Evolutionary conservation across 257 asterid genomes (phyloP).

Genomic region (Ilex aquifolium): DNA sequence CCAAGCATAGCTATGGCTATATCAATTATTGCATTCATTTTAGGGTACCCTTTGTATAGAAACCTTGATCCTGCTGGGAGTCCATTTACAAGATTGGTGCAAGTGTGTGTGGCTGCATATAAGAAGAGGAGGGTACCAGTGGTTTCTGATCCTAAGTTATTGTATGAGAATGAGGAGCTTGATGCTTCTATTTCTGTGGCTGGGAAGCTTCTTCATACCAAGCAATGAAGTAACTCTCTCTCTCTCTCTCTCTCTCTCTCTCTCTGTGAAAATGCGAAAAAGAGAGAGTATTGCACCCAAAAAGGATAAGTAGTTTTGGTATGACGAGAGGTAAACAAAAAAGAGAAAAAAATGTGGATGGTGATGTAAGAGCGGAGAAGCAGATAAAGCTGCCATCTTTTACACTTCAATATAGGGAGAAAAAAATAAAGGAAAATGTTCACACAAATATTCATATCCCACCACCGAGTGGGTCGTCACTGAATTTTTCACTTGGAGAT

Average conservation of each 20-base stretch:
- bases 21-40: slow-evolving; percentile 50
- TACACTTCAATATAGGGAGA: too few species aligned
- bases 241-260: background rate
- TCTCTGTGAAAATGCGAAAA: background rate
- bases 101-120: slow-evolving; percentile 75
- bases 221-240: slow-evolving; percentile 44
- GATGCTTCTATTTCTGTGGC: slow-evolving; percentile 63
- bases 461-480: too few species aligned
- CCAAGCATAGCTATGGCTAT: slow-evolving; percentile 70
- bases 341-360: too few species aligned
- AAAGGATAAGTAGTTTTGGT: too few species aligned
- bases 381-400: too few species aligned
- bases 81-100: slow-evolving; percentile 83
- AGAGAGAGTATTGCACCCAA: too few species aligned
- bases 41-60: slow-evolving; percentile 76
- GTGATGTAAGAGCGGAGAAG: too few species aligned
- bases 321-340: background rate
- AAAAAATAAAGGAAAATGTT: too few species aligned
- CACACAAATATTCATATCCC: too few species aligned
- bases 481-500: too few species aligned
- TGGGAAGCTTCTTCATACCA: slow-evolving; percentile 59
- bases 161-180: slow-evolving; percentile 51
- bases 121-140: slow-evolving; percentile 48
- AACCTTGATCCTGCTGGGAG: slow-evolving; percentile 78
- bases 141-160: slow-evolving; percentile 28